Conservation (phyloP, 352 stramenopile genomes). For the Phytophthora macrochlamydospora region DNA sequence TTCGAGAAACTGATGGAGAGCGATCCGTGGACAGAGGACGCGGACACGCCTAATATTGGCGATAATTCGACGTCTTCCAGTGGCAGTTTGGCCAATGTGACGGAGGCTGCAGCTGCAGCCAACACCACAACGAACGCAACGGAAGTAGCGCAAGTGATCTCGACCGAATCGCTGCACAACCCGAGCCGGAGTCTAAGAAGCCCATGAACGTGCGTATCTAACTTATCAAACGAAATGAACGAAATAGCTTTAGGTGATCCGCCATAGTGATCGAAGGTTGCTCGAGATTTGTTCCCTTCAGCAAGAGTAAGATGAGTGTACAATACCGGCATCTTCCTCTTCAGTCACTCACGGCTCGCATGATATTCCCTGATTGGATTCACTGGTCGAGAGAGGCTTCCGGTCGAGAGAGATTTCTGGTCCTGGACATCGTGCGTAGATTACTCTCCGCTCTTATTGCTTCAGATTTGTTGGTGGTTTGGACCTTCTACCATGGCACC, state of each 20-base stretch:
- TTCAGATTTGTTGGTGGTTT: neutral
- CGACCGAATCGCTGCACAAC: neutral
- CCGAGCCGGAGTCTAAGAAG: neutral
- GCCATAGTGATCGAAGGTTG: too few relatives aligned
- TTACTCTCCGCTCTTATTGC: neutral
- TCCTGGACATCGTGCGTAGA: too few relatives aligned
- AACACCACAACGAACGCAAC: neutral
- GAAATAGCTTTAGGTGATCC: neutral
- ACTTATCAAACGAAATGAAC: neutral
- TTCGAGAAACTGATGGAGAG: slow-evolving; percentile 24
- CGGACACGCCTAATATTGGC: neutral
- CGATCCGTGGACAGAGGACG: slow-evolving; percentile 21
- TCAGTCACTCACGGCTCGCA: neutral
- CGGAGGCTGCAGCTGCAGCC: neutral
- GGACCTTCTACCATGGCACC: neutral
- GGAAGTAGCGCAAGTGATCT: neutral
- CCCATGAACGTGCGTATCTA: neutral
- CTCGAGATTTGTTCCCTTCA: too few relatives aligned
- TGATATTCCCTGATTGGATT: neutral
- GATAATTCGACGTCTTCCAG: neutral
- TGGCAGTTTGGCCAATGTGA: neutral
- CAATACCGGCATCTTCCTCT: neutral
- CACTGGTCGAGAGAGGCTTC: neutral
- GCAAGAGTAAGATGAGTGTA: neutral
- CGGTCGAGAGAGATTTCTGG: too few relatives aligned